Percentiles rank a stretch among this genome's conserved stretches.
Conservation (phyloP, 345 rosid genomes). For the Rubroshorea leprosula region DNA sequence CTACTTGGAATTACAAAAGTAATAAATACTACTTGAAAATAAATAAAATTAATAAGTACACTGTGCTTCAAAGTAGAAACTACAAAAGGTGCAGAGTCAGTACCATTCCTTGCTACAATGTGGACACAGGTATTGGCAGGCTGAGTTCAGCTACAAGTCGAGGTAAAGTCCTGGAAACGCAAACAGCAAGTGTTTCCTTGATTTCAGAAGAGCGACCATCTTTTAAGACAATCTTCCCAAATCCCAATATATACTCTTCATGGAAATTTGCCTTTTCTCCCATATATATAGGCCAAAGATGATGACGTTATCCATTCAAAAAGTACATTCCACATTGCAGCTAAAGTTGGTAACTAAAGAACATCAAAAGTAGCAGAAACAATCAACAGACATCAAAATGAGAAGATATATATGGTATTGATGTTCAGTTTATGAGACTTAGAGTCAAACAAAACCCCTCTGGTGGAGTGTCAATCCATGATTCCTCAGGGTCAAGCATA, state of each 20-base stretch:
- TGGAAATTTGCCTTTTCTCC: constrained; percentile 64
- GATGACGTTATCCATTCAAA: constrained; percentile 89
- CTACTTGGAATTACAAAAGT: too few relatives aligned
- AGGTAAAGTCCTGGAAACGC: constrained; percentile 77
- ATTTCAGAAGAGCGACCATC: constrained; percentile 84
- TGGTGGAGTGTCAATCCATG: constrained; percentile 81
- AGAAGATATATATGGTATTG: neutral
- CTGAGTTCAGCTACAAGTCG: constrained; percentile 60
- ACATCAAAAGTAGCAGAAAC: neutral
- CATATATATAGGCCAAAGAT: constrained; percentile 78
- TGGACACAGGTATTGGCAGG: constrained; percentile 59
- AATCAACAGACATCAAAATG: neutral
- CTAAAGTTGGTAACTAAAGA: constrained; percentile 71
- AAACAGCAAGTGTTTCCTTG: constrained; percentile 66
- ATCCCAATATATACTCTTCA: constrained; percentile 57
- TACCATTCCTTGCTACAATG: constrained; percentile 80
- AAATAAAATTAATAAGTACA: too few relatives aligned
- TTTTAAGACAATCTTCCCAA: constrained; percentile 39
- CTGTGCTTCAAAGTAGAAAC: too few relatives aligned
- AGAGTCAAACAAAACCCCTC: constrained; percentile 72
- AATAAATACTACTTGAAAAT: too few relatives aligned
- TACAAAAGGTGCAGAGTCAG: constrained; percentile 6
- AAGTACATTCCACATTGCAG: constrained; percentile 80
- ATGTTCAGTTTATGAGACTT: constrained; percentile 24
- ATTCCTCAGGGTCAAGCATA: constrained; percentile 64